A percentile compares a stretch with the other conserved stretches of the same genome.
These are phyloP conservation scores for Cucurbita moschata DNA, from an alignment of 306 rosid genomes.

Conservation along the genomic window DNA sequence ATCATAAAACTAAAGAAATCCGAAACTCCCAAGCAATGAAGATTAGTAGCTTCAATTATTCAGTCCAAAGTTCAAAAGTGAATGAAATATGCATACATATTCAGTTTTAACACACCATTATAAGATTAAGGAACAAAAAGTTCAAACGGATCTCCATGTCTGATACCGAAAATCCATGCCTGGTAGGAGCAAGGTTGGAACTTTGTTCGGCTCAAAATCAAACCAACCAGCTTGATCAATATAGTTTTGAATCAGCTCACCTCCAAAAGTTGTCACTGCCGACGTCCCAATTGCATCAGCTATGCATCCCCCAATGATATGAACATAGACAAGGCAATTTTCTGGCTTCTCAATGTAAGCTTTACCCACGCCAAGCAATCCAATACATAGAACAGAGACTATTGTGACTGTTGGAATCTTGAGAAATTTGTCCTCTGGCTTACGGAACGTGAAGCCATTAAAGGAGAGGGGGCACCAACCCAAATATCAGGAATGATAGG, in stretches of 20 bases:
- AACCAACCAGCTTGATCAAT: neutral
- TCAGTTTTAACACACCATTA: no score
- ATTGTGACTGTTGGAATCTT: slow-evolving; percentile 46
- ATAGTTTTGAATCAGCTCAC: neutral
- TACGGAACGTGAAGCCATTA: slow-evolving; percentile 54
- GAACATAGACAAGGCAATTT: slow-evolving; percentile 17
- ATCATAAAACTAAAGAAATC: no score
- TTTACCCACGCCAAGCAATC: slow-evolving; percentile 37
- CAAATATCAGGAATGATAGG: slow-evolving; percentile 46
- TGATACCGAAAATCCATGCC: no score
- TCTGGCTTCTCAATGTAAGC: slow-evolving; percentile 23
- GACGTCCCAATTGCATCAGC: neutral
- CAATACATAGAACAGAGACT: slow-evolving; percentile 40
- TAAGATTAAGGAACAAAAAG: no score
- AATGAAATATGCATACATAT: no score
- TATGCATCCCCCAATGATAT: neutral
- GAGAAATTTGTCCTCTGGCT: slow-evolving; percentile 29
- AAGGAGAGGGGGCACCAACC: slow-evolving; percentile 46
- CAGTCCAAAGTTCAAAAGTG: no score
- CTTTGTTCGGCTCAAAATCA: neutral
- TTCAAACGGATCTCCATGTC: no score
- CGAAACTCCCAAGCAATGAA: no score
- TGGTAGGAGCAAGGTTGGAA: neutral
- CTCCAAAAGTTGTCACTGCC: neutral
- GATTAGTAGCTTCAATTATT: no score